These are phyloP conservation scores for Kodamaea ohmeri DNA, from an alignment of 1,139 yeast species.

Conservation along the genomic window DNA sequence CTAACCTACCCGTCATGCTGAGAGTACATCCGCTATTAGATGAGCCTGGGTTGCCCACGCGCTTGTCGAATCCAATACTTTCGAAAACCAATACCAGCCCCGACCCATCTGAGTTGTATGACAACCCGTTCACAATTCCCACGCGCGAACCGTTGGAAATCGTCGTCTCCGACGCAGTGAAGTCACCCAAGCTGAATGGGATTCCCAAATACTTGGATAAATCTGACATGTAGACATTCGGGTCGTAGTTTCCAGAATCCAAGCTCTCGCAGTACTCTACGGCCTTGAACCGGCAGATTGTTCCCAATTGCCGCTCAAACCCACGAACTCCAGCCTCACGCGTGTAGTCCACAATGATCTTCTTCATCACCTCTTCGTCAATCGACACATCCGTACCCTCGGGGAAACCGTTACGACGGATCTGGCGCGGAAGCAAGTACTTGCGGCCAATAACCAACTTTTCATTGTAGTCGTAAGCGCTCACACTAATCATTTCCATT, in stretches of 20 bases:
- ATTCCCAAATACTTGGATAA: conserved; percentile 53
- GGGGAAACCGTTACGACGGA: conserved; percentile 66
- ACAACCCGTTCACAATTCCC: conserved; percentile 89
- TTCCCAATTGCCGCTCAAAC: conserved; percentile 68
- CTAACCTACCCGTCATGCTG: conserved; percentile 77
- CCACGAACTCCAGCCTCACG: conserved; percentile 88
- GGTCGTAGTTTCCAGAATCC: conserved; percentile 26
- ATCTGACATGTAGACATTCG: conserved; percentile 41
- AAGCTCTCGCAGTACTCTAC: conserved; percentile 62
- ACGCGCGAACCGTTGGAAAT: conserved; percentile 16
- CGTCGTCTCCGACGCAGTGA: conserved; percentile 17
- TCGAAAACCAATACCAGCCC: conserved; percentile 84
- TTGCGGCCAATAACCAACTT: conserved; percentile 70
- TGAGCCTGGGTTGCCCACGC: conserved; percentile 20
- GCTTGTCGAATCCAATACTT: conserved; percentile 54
- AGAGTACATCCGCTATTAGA: conserved; percentile 44
- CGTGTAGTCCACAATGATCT: conserved; percentile 68
- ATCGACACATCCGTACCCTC: conserved; percentile 31
- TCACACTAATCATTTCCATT: conserved; percentile 77
- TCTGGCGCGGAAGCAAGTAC: conserved; percentile 78
- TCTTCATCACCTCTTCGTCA: conserved; percentile 53
- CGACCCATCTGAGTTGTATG: conserved; percentile 84
- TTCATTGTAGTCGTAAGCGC: conserved; percentile 81
- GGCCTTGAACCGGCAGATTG: conserved; percentile 77
- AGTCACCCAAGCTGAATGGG: conserved; percentile 31